phyloP scores from a whole-genome alignment of 306 rosid species.

The Sicyos edulis region DNA sequence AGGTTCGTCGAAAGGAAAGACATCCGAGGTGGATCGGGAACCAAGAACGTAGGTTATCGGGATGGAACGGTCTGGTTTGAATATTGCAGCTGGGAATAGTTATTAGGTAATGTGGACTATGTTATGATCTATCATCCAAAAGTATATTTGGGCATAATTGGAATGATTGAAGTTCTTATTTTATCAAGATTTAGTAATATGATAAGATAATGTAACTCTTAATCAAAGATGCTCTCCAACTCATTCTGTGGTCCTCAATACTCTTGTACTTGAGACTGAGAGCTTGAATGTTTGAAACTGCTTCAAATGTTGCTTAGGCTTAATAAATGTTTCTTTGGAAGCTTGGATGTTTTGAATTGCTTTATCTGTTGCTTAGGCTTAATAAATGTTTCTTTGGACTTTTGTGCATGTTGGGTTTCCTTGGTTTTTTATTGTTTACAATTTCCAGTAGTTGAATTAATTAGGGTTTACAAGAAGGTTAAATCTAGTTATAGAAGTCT shows the following conservation, averaged over 20 bases:
- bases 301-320: neutral
- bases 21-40: neutral
- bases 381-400: neutral
- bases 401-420: neutral
- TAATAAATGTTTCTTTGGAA: too few relatives aligned
- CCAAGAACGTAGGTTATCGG: constrained; percentile 4
- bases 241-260: neutral
- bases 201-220: constrained; percentile 14
- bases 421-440: neutral
- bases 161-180: constrained; percentile 26
- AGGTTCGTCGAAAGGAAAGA: neutral
- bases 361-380: neutral
- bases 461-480: neutral
- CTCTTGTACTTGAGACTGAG: neutral
- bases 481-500: neutral
- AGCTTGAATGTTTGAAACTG: neutral
- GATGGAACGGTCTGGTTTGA: neutral
- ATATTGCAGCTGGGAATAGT: constrained; percentile 31
- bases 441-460: neutral
- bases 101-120: constrained; percentile 33
- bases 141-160: constrained; percentile 29
- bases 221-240: neutral
- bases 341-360: too few relatives aligned
- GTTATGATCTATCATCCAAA: constrained; percentile 32
- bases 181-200: constrained; percentile 15